These are phyloP conservation scores for Pleurotus tuoliensis DNA, from an alignment of 768 basidiomycete genomes.

Conservation along the genomic window DNA sequence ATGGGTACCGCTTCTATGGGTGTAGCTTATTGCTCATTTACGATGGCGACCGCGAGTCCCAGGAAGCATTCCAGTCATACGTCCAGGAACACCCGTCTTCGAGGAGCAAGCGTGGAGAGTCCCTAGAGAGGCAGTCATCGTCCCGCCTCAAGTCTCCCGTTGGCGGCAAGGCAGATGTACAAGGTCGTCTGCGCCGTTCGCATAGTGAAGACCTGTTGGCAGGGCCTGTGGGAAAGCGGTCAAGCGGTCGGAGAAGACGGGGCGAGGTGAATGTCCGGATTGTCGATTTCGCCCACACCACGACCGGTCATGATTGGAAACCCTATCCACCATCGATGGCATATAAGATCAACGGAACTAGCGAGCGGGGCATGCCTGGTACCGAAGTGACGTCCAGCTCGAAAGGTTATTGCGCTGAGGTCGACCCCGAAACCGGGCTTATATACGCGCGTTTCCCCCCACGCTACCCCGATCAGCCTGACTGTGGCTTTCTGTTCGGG, in stretches of 20 bases:
- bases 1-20: slow-evolving; percentile 98
- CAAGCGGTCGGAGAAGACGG: slow-evolving; percentile 63
- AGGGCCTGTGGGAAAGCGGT: slow-evolving; percentile 62
- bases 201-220: slow-evolving; percentile 77
- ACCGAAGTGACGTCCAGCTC: slow-evolving; percentile 48
- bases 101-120: slow-evolving; percentile 73
- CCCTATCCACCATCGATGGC: slow-evolving; percentile 45
- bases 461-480: slow-evolving; percentile 83
- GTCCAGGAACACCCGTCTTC: slow-evolving; percentile 64
- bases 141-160: slow-evolving; percentile 32
- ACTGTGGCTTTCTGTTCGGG: slow-evolving; percentile 92
- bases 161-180: slow-evolving; percentile 30
- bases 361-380: not conserved
- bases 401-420: slow-evolving; percentile 77
- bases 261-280: slow-evolving; percentile 95
- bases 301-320: slow-evolving; percentile 90
- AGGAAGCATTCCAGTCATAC: slow-evolving; percentile 65
- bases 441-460: slow-evolving; percentile 94
- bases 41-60: slow-evolving; percentile 88
- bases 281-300: slow-evolving; percentile 98
- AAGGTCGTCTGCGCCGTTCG: slow-evolving; percentile 59
- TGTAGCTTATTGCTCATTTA: slow-evolving; percentile 96
- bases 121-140: slow-evolving; percentile 53
- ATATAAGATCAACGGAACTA: slow-evolving; percentile 12
- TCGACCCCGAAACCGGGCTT: slow-evolving; percentile 79